Base-by-base conservation (phyloP, 1,284 basidiomycete species). In the Irpex sp. region DNA sequence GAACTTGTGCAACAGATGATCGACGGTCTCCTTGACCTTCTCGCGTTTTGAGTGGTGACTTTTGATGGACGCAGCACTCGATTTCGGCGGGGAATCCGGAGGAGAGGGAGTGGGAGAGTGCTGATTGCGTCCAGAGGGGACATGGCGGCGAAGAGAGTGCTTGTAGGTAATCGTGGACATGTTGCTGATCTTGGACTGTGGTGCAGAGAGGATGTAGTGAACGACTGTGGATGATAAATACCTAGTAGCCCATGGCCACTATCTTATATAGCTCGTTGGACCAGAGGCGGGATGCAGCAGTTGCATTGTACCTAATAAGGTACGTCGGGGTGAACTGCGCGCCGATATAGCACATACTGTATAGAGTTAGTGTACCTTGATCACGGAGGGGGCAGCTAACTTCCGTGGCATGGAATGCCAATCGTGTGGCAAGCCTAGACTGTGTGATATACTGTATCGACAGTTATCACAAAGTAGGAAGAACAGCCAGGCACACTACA, bases 61-160 rank as follows among this genome's bases (percentile, higher is more conserved):
- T 10, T 64, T 22, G 27, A 43, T 42, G 15, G 62, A 64, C 22
- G 62, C 27, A 32, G 62, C 18, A 27, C 62, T 42, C 62, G 62
- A 64, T n/a, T 38, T 64, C 4, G 62, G 13, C n/a, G 22, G 62
- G 1, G 62, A 43, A 42, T 18, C 27, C 10, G 62, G 62, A 15
- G 62, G 62, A 32, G 62, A 64, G 38, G 62, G 62, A 4, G 62
- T 32, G 1, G 27, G 27, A 64, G 62, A 64, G 59, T 32, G 59
- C 11, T 32, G 59, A 62, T 18, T 13, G 59, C 22, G 20, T 32
- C 59, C 59, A 42, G 24, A 32, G 15, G 62, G 62, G 2, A 64
- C 62, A 27, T 64, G 62, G 24, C 62, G 62, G 24, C 62, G 62
- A 42, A 64, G 62, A 64, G 62, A 32, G 11, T 64, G 62, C 62